These are phyloP conservation scores for Aspergillus sp. DNA, from an alignment of 2,329 filamentous ascomycete genomes.

Conservation along the genomic window DNA sequence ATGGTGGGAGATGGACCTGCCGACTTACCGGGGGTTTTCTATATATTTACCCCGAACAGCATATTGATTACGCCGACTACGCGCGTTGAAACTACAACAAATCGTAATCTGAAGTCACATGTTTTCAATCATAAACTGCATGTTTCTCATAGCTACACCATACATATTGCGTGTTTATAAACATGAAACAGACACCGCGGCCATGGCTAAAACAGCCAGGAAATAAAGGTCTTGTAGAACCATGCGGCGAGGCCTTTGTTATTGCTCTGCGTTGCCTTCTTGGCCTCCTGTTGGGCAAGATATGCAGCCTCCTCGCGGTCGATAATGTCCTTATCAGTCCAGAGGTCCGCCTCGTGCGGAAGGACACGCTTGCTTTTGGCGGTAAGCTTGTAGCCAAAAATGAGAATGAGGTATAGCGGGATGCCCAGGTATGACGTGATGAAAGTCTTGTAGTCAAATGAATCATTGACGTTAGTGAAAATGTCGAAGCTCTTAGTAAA, in stretches of 20 bases:
- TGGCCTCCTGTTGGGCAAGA: slow-evolving; percentile 54
- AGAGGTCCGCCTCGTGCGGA: slow-evolving; percentile 65
- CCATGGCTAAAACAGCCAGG: slow-evolving; percentile 58
- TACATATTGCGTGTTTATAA: neutral
- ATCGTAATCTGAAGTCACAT: neutral
- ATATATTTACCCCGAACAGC: no score
- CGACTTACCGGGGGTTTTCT: no score
- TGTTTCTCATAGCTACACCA: neutral
- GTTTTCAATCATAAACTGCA: neutral
- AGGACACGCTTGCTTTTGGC: slow-evolving; percentile 57
- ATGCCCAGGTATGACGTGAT: slow-evolving; percentile 77
- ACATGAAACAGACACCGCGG: neutral
- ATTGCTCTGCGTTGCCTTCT: slow-evolving; percentile 36
- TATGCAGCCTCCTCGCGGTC: slow-evolving; percentile 72
- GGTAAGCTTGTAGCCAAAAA: slow-evolving; percentile 66
- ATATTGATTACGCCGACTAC: neutral
- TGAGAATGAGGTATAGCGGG: slow-evolving; percentile 68
- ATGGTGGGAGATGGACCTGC: no score
- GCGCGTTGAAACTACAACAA: neutral
- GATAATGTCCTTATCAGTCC: slow-evolving; percentile 69
- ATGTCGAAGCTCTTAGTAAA: slow-evolving; percentile 81
- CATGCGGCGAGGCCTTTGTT: slow-evolving; percentile 34
- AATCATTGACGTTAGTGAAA: slow-evolving; percentile 55
- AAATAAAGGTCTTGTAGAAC: slow-evolving; percentile 60
- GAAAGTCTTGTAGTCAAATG: slow-evolving; percentile 72